Base-by-base conservation (phyloP, 345 rosid species). In the Melastoma malabathricum region DNA sequence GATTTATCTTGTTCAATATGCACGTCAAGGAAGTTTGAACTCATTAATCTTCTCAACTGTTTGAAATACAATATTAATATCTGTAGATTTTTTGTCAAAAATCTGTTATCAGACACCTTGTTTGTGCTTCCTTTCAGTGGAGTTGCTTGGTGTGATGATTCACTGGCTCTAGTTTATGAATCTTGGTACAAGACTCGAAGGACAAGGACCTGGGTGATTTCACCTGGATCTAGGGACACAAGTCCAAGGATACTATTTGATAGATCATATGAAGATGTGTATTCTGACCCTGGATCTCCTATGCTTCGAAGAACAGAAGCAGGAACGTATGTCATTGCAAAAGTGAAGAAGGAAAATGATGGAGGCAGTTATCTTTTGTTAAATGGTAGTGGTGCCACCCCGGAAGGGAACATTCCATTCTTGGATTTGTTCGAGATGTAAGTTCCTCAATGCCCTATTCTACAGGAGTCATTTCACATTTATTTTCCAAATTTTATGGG, bases 251-350 rank as follows among this genome's bases (percentile, higher is more conserved):
- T 87, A 61, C 69, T 92, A 62, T 92, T 92, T 73, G 97, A 92
- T 68, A 75, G 98, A 64, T 92, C 98, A 65, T 92, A 88, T 1
- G 98, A 92, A 66, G 97, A 92, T 73, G 97, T 77, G 52, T 92
- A 92, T 68, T 84, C 98, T n/a, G 98, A 92, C 66, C 98, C 98
- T 66, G 97, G 98, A 43, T 87, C 97, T 49, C 86, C 98, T 44
- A 81, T 92, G 95, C 63, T 76, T 66, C 82, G 95, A 60, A 92
- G 96, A 76, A 84, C 95, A 7, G 55, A 63, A 43, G 47, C 75
- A 52, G 97, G 90, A 19, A 82, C 76, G 14, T 87, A 87, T 49
- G 88, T 92, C 60, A 83, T 92, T 64, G 98, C 98, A 53, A 87
- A 67, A 68, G 52, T 84, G 52, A 84, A 79, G 80, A 92, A 87